Evolutionary conservation across 306 rosid genomes (phyloP).

Genomic region (Echinosophora koreensis): DNA sequence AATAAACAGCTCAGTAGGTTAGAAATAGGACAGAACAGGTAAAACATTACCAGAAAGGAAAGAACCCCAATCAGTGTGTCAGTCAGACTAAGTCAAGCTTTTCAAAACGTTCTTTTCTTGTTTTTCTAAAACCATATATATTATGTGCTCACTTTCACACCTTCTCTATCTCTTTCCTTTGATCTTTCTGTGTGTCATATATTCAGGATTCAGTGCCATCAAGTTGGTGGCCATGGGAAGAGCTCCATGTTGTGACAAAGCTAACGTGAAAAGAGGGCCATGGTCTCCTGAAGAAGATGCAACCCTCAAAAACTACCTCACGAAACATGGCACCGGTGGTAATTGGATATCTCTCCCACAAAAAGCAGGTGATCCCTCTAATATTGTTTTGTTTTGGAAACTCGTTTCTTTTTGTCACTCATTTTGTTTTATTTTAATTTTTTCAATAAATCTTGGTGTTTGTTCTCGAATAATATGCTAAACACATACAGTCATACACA

Average conservation of each 20-base stretch:
- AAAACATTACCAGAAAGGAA: background rate
- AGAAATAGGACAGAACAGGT: constrained; percentile 21
- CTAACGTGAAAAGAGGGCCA: constrained; percentile 52
- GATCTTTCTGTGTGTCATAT: background rate
- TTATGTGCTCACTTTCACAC: background rate
- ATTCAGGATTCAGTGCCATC: background rate
- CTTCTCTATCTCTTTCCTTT: background rate
- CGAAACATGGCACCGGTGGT: constrained; percentile 44
- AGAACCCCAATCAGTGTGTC: background rate
- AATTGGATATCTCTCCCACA: constrained; percentile 52
- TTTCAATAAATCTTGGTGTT: too few relatives aligned
- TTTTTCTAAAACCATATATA: background rate
- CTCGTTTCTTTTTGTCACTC: background rate
- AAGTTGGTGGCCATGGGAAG: constrained; percentile 43
- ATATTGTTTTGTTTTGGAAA: background rate
- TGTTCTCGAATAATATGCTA: too few relatives aligned
- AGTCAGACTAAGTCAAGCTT: constrained; percentile 54
- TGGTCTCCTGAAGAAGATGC: constrained; percentile 48
- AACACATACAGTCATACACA: too few relatives aligned
- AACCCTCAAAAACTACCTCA: constrained; percentile 45
- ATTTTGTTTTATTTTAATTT: background rate
- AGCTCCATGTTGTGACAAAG: constrained; percentile 56
- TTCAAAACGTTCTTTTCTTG: constrained; percentile 19
- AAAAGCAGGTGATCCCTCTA: constrained; percentile 40
- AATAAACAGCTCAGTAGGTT: constrained; percentile 26